Conservation (phyloP, 371 early-diverging fungal species). For the Funneliformis caledonium region DNA sequence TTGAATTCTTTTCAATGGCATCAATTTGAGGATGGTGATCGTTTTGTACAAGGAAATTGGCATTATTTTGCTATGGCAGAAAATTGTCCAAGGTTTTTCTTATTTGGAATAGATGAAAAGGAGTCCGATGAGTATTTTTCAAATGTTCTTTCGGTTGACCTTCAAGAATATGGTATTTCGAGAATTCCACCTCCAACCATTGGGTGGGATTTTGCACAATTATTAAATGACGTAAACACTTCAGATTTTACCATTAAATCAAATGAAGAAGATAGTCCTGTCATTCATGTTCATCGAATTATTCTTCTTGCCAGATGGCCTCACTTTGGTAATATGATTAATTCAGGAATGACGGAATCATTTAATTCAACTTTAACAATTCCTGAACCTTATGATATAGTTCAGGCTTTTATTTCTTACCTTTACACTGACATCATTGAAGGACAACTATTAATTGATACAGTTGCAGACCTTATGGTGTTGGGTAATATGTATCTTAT, state of each 20-base stretch:
- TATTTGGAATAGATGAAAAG: slow-evolving; percentile 62
- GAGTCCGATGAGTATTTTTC: slow-evolving; percentile 68
- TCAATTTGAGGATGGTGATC: slow-evolving; percentile 58
- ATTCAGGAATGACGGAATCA: slow-evolving; percentile 71
- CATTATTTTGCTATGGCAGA: slow-evolving; percentile 68
- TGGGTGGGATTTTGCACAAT: slow-evolving; percentile 56
- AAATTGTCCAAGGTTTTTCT: slow-evolving; percentile 57
- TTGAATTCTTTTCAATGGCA: slow-evolving; percentile 67
- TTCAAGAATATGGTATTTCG: slow-evolving; percentile 64
- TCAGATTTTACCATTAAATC: slow-evolving; percentile 66
- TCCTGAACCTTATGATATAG: slow-evolving; percentile 62
- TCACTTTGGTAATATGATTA: slow-evolving; percentile 66
- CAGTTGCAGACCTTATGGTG: slow-evolving; percentile 60
- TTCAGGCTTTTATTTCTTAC: slow-evolving; percentile 64
- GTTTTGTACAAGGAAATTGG: slow-evolving; percentile 64
- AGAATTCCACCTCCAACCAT: slow-evolving; percentile 60
- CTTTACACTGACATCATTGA: slow-evolving; percentile 70
- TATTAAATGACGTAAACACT: slow-evolving; percentile 52
- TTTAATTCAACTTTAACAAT: slow-evolving; percentile 59
- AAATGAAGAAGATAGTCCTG: slow-evolving; percentile 52
- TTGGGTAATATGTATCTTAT: slow-evolving; percentile 67
- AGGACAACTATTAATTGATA: slow-evolving; percentile 1
- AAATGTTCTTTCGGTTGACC: slow-evolving; percentile 59
- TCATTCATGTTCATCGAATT: slow-evolving; percentile 67
- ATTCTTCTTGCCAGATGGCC: slow-evolving; percentile 75